phyloP scores from a whole-genome alignment of 2,329 filamentous ascomycete species.

The Stachybotrys elegans region DNA sequence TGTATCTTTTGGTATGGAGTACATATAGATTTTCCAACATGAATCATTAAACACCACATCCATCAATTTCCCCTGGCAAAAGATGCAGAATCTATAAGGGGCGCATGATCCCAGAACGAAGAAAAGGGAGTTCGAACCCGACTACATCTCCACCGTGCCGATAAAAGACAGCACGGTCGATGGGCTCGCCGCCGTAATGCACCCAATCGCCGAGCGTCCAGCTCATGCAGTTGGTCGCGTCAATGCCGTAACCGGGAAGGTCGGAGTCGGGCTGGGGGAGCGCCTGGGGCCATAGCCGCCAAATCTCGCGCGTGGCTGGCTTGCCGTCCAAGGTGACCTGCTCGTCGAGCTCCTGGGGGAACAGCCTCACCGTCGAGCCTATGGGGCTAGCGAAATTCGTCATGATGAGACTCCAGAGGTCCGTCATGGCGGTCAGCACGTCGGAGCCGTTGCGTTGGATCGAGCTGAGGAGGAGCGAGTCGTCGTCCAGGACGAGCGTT shows the following conservation, averaged over 20 bases:
- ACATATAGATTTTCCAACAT: too few relatives aligned
- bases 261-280: constrained; percentile 13
- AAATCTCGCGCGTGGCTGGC: constrained; percentile 13
- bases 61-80: too few relatives aligned
- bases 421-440: constrained; percentile 11
- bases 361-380: constrained; percentile 15
- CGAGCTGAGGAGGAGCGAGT: constrained; percentile 17
- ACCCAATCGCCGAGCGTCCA: constrained; percentile 30
- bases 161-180: constrained; percentile 27
- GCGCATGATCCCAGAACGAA: constrained; percentile 21
- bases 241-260: constrained; percentile 18
- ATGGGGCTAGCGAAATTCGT: constrained; percentile 15
- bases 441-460: constrained; percentile 16
- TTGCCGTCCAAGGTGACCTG: constrained; percentile 9
- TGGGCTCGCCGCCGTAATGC: constrained; percentile 26
- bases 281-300: constrained; percentile 23
- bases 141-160: constrained; percentile 17
- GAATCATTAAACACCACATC: constrained; percentile 6
- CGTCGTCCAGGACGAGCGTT: constrained; percentile 14
- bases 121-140: constrained; percentile 27
- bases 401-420: constrained; percentile 17
- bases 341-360: constrained; percentile 16
- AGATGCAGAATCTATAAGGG: constrained; percentile 1
- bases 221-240: constrained; percentile 18
- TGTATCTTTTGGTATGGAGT: too few relatives aligned